A percentile compares a stretch with the other conserved stretches of the same genome.
Conservation (phyloP, 352 stramenopile genomes). For the Sclerospora graminicola region DNA sequence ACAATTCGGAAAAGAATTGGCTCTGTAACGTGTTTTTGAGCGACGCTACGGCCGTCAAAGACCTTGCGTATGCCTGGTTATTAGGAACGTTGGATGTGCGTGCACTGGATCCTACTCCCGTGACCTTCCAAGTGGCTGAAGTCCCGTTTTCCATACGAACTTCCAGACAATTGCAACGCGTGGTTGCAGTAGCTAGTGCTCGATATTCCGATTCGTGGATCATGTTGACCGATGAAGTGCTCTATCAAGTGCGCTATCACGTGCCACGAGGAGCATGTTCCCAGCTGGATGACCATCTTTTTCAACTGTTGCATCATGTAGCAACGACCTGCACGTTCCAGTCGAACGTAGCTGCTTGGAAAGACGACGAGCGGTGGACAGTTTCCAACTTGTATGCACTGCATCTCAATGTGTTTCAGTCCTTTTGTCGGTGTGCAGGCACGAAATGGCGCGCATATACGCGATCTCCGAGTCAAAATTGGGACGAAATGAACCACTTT, state of each 20-base stretch:
- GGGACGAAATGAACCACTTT: constrained; percentile 22
- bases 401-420: constrained; percentile 60
- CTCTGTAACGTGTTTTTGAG: constrained; percentile 52
- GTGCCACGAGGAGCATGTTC: no score
- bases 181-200: not conserved
- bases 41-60: constrained; percentile 37
- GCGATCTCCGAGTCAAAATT: constrained; percentile 6
- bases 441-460: constrained; percentile 27
- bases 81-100: constrained; percentile 52
- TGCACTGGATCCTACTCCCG: constrained; percentile 8
- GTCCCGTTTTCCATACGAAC: constrained; percentile 17
- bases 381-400: constrained; percentile 39
- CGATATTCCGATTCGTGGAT: constrained; percentile 61
- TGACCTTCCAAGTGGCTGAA: constrained; percentile 13
- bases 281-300: constrained; percentile 38
- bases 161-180: not conserved
- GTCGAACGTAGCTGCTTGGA: constrained; percentile 10
- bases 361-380: no score
- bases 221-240: constrained; percentile 54
- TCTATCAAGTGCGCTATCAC: constrained; percentile 37
- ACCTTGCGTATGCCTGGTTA: constrained; percentile 54
- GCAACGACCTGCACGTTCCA: constrained; percentile 33
- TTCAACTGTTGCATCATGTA: constrained; percentile 33
- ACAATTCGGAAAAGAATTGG: constrained; percentile 53
- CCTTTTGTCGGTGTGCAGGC: constrained; percentile 41